A percentile compares a stretch with the other conserved stretches of the same genome.
Conservation (phyloP, 2,329 filamentous ascomycete species). For the Botrytis cinerea region DNA sequence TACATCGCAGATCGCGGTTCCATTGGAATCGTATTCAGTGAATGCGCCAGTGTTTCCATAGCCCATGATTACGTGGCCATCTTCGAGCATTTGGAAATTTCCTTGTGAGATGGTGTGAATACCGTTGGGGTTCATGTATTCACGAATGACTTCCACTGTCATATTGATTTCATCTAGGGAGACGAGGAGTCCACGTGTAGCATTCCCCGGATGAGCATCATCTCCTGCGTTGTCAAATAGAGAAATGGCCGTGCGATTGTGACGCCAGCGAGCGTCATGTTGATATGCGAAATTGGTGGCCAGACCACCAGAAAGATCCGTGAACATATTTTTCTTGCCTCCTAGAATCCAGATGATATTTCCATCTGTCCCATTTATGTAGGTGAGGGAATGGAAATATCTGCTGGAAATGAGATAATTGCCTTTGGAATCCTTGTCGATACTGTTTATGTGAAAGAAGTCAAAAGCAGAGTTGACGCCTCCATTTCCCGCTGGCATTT, state of each 20-base stretch:
- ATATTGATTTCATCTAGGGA: slow-evolving; percentile 30
- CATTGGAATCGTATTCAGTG: slow-evolving; percentile 38
- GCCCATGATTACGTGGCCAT: slow-evolving; percentile 35
- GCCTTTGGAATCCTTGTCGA: slow-evolving; percentile 45
- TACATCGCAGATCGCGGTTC: slow-evolving; percentile 41
- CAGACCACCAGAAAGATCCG: slow-evolving; percentile 36
- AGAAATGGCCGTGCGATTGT: slow-evolving; percentile 35
- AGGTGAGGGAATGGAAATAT: slow-evolving; percentile 50
- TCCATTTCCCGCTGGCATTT: slow-evolving; percentile 42
- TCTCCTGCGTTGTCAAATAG: slow-evolving; percentile 36
- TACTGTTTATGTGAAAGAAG: slow-evolving; percentile 43
- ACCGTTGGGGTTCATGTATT: slow-evolving; percentile 31
- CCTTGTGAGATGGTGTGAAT: slow-evolving; percentile 35
- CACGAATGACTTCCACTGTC: slow-evolving; percentile 30
- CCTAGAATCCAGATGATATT: slow-evolving; percentile 52
- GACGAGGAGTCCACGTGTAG: slow-evolving; percentile 35
- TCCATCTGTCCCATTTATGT: slow-evolving; percentile 49
- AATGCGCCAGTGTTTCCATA: slow-evolving; percentile 35
- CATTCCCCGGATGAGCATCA: slow-evolving; percentile 26
- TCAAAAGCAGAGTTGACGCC: slow-evolving; percentile 48
- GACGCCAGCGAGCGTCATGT: slow-evolving; percentile 49
- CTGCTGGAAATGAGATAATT: slow-evolving; percentile 53
- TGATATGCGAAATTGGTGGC: slow-evolving; percentile 53
- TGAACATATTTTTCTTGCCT: slow-evolving; percentile 49
- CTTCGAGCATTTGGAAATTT: slow-evolving; percentile 32